These are phyloP conservation scores for Yamadazyma friedrichii DNA, from an alignment of 1,139 yeast genomes.

Conservation along the genomic window DNA sequence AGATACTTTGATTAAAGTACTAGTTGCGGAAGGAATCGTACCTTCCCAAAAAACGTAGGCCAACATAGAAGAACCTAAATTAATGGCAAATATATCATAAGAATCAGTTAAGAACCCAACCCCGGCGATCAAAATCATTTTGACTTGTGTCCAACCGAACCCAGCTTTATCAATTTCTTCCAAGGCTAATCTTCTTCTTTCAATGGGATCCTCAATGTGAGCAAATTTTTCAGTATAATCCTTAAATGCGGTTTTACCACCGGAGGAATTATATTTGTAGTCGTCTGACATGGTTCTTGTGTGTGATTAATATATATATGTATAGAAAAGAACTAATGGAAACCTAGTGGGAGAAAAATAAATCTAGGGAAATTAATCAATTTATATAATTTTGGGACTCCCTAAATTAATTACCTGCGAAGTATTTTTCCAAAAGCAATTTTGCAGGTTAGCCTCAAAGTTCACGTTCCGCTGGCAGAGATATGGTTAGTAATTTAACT, in stretches of 20 bases:
- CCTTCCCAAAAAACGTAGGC: conserved; percentile 66
- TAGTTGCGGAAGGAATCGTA: conserved; percentile 62
- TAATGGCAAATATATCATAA: conserved; percentile 87
- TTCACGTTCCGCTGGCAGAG: background rate
- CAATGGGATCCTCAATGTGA: conserved; percentile 81
- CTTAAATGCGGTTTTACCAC: conserved; percentile 92
- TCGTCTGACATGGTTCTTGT: conserved; percentile 8
- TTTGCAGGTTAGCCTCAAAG: conserved; percentile 1
- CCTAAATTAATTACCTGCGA: background rate
- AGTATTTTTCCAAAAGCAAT: background rate
- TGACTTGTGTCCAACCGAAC: conserved; percentile 86
- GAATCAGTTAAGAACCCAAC: conserved; percentile 93
- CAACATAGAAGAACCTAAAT: conserved; percentile 76
- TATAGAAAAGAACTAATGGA: no score
- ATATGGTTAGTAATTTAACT: background rate
- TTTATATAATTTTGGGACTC: background rate
- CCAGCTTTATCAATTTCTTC: conserved; percentile 83
- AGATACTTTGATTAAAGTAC: conserved; percentile 77
- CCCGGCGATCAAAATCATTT: conserved; percentile 89
- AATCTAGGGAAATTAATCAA: background rate
- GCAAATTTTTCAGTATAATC: conserved; percentile 81
- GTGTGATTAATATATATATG: no score
- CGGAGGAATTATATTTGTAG: conserved; percentile 29
- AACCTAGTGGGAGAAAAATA: background rate
- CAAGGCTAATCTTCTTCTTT: conserved; percentile 85